These are phyloP conservation scores for Populus davidiana DNA, from an alignment of 345 rosid species.

Conservation along the genomic window DNA sequence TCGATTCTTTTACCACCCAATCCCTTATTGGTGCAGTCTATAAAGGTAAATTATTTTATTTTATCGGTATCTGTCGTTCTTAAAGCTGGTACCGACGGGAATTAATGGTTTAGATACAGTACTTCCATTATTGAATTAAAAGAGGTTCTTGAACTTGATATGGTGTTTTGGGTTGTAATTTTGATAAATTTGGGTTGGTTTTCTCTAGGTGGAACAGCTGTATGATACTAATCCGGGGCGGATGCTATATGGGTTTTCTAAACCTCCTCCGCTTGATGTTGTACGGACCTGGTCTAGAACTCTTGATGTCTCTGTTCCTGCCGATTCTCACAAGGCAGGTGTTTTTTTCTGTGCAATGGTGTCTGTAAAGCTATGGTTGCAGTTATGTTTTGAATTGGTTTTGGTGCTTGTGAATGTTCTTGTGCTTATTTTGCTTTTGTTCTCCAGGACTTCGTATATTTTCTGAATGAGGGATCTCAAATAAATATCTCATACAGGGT, in stretches of 20 bases:
- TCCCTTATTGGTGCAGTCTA: constrained; percentile 68
- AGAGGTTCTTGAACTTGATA: neutral
- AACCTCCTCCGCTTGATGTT: constrained; percentile 67
- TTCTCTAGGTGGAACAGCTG: constrained; percentile 61
- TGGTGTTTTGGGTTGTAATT: neutral
- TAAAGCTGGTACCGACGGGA: neutral
- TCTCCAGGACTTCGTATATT: constrained; percentile 71
- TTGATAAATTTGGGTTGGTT: constrained; percentile 6
- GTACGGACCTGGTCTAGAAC: constrained; percentile 53
- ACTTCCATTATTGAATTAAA: neutral
- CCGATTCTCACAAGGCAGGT: constrained; percentile 75
- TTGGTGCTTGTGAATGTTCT: constrained; percentile 1
- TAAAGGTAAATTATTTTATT: constrained; percentile 48
- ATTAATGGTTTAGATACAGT: neutral
- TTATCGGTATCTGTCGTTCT: neutral
- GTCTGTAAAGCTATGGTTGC: neutral
- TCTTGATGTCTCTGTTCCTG: constrained; percentile 44
- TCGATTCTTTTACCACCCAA: constrained; percentile 70
- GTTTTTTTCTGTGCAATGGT: constrained; percentile 8
- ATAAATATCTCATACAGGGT: constrained; percentile 64
- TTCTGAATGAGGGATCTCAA: constrained; percentile 73
- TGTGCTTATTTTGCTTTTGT: constrained; percentile 8
- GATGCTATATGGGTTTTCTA: constrained; percentile 57
- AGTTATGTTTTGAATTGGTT: neutral
- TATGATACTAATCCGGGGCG: constrained; percentile 48